phyloP scores from a whole-genome alignment of 257 asterid genomes.

The Fraxinus pennsylvanica region DNA sequence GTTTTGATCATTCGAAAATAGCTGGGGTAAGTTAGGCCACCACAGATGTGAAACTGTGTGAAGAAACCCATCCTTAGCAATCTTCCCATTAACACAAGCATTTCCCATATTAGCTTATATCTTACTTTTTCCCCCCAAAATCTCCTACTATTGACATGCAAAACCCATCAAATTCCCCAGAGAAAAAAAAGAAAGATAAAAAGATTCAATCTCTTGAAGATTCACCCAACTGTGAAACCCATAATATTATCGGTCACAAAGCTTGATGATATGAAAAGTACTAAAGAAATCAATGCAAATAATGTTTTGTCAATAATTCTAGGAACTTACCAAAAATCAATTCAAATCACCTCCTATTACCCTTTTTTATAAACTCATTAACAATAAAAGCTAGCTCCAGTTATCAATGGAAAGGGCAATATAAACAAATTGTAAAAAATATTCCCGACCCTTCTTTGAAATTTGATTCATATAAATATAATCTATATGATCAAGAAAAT shows the following conservation, averaged over 20 bases:
- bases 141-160: background rate
- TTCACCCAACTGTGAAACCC: slow-evolving; percentile 2
- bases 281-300: background rate
- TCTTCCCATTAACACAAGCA: slow-evolving; percentile 36
- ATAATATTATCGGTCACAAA: slow-evolving; percentile 2
- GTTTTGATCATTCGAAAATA: slow-evolving; percentile 4
- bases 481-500: background rate
- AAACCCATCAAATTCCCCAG: slow-evolving; percentile 3
- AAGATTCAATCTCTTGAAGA: background rate
- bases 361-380: background rate
- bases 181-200: background rate
- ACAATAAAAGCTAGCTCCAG: background rate
- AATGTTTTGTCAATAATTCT: background rate
- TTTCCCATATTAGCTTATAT: slow-evolving; percentile 36
- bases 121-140: background rate
- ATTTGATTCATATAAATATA: background rate
- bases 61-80: slow-evolving; percentile 27
- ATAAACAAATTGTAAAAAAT: background rate
- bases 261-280: background rate
- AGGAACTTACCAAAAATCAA: background rate
- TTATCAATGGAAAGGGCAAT: background rate
- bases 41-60: slow-evolving; percentile 31
- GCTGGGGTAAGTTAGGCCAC: slow-evolving; percentile 29
- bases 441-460: background rate
- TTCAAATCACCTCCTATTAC: background rate